These are phyloP conservation scores for Talaromyces piceae DNA, from an alignment of 2,329 filamentous ascomycete genomes.

Conservation along the genomic window DNA sequence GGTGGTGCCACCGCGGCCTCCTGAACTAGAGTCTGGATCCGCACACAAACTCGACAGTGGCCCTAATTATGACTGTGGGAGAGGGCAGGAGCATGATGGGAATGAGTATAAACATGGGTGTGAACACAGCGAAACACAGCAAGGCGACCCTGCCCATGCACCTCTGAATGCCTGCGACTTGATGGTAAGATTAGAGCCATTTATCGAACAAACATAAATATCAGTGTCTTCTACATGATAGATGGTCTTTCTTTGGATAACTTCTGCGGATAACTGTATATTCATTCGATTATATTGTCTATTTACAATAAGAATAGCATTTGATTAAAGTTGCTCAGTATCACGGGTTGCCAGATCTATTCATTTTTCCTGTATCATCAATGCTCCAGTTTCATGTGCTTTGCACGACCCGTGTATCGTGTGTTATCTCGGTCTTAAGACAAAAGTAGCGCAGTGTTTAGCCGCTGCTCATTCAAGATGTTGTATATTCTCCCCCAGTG, in stretches of 20 bases:
- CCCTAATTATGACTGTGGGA: no score
- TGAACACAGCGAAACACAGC: constrained; percentile 6
- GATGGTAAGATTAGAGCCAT: constrained; percentile 11
- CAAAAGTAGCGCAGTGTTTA: background rate
- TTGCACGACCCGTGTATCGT: background rate
- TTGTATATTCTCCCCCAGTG: background rate
- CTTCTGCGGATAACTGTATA: no score
- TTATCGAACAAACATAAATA: constrained; percentile 4
- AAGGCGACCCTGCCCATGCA: background rate
- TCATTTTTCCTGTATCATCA: background rate
- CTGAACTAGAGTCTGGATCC: background rate
- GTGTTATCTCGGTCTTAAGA: background rate
- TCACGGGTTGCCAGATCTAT: background rate
- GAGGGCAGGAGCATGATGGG: background rate
- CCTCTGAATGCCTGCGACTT: constrained; percentile 9
- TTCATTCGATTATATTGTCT: background rate
- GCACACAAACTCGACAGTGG: background rate
- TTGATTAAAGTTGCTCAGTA: no score
- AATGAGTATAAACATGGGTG: background rate
- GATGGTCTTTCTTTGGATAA: background rate
- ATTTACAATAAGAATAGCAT: background rate
- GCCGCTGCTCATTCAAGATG: background rate
- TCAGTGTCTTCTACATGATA: background rate
- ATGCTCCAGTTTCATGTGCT: background rate
- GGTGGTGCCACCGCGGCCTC: constrained; percentile 57